These are phyloP conservation scores for Trypanosoma grayi DNA, from an alignment of 208 protist genomes.

Conservation along the genomic window DNA sequence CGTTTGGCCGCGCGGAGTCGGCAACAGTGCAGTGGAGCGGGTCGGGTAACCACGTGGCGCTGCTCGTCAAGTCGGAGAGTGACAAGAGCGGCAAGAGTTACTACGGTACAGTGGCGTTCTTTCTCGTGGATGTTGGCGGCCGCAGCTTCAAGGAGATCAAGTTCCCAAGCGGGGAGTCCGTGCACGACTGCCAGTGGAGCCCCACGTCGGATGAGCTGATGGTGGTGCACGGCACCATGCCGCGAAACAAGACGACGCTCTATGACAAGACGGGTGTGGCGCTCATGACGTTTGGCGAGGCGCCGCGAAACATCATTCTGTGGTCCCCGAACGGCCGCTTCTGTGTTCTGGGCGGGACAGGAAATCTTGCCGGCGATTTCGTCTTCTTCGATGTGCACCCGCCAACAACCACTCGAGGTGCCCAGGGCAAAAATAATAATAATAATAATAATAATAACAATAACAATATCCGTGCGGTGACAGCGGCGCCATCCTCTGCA, in stretches of 20 bases:
- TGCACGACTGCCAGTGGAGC: slow-evolving; percentile 89
- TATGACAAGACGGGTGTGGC: slow-evolving; percentile 73
- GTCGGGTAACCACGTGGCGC: slow-evolving; percentile 60
- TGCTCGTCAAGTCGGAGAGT: slow-evolving; percentile 77
- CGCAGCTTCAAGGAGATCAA: slow-evolving; percentile 64
- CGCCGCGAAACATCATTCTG: slow-evolving; percentile 74
- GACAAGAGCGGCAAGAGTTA: slow-evolving; percentile 87
- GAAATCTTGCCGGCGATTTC: slow-evolving; percentile 87
- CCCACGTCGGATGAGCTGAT: slow-evolving; percentile 77
- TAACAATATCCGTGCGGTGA: not conserved
- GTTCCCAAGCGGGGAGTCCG: slow-evolving; percentile 66
- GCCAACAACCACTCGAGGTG: no score
- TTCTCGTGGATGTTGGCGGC: slow-evolving; percentile 72
- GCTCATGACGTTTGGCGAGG: slow-evolving; percentile 85
- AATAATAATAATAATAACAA: not conserved
- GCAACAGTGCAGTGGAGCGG: slow-evolving; percentile 63
- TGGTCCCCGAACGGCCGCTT: slow-evolving; percentile 73
- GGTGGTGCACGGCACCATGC: slow-evolving; percentile 89
- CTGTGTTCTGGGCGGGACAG: slow-evolving; percentile 83
- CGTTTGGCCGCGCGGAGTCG: slow-evolving; percentile 71
- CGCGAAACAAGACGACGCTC: slow-evolving; percentile 85
- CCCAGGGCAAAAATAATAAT: slow-evolving; percentile 1
- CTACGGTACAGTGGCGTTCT: slow-evolving; percentile 79
- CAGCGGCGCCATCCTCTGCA: not conserved
- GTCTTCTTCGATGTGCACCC: slow-evolving; percentile 42